A percentile compares a stretch with the other conserved stretches of the same genome.
Evolutionary conservation across 352 stramenopile genomes (phyloP).

Genomic region (Phytophthora pluvialis): DNA sequence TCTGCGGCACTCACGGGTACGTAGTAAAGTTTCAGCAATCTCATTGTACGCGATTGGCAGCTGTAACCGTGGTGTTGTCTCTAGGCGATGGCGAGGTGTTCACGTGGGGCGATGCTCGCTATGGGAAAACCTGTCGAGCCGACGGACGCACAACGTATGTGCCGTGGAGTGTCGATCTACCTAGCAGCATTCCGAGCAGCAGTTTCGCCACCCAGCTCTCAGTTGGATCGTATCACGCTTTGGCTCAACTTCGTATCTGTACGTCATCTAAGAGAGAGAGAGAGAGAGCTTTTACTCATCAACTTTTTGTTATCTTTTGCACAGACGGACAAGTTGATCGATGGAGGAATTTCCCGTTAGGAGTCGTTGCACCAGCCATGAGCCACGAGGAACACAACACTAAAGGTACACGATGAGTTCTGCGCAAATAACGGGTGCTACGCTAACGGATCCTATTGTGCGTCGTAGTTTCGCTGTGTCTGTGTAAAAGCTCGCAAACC

Average conservation of each 20-base stretch:
- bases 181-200: conserved; percentile 14
- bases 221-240: conserved; percentile 55
- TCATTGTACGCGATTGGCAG: neutral
- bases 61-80: conserved; percentile 1
- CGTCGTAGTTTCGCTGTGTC: conserved; percentile 21
- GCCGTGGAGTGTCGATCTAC: conserved; percentile 60
- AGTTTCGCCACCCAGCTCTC: conserved; percentile 67
- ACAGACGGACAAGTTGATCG: conserved; percentile 56
- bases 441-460: conserved; percentile 5
- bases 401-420: conserved; percentile 16
- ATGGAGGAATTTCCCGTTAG: conserved; percentile 71
- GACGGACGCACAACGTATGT: conserved; percentile 62
- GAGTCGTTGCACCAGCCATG: conserved; percentile 29
- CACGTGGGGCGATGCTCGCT: conserved; percentile 67
- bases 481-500: conserved; percentile 53
- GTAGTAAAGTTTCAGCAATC: neutral
- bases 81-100: conserved; percentile 65
- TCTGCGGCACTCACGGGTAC: conserved; percentile 61
- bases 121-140: conserved; percentile 51
- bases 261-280: conserved; percentile 6
- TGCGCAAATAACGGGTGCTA: neutral
- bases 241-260: conserved; percentile 65
- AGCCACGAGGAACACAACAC: conserved; percentile 16
- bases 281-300: neutral
- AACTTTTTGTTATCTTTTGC: neutral